Percentiles rank a stretch among this genome's conserved stretches.
These are phyloP conservation scores for Boletus vermiculosoides DNA, from an alignment of 768 basidiomycete genomes.

Conservation along the genomic window DNA sequence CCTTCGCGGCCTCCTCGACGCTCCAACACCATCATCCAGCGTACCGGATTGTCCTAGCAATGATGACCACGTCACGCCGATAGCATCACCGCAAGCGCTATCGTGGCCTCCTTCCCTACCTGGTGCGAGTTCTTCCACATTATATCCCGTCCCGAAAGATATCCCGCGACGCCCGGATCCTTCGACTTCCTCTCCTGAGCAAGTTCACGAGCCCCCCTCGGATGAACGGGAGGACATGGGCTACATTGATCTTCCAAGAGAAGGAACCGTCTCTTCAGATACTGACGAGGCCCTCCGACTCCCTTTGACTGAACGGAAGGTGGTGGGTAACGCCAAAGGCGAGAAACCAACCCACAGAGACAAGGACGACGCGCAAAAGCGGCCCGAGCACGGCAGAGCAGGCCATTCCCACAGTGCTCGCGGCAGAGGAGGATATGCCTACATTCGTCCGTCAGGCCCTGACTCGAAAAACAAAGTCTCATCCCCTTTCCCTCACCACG, in stretches of 20 bases:
- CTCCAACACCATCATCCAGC: neutral
- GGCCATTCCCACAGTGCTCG: too few species aligned
- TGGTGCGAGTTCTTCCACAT: neutral
- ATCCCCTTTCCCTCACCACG: conserved; percentile 94
- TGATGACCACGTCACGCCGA: neutral
- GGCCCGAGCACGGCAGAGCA: neutral
- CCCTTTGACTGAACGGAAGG: neutral
- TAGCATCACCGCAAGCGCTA: neutral
- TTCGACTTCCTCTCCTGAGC: neutral
- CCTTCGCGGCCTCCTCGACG: neutral
- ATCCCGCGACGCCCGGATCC: neutral
- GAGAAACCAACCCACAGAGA: neutral
- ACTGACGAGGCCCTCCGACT: neutral
- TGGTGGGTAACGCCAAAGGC: neutral
- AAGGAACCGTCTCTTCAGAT: neutral
- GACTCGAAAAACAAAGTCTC: conserved; percentile 39
- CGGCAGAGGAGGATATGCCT: neutral
- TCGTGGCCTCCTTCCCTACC: neutral
- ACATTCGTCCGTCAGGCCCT: neutral
- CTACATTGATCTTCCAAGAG: neutral
- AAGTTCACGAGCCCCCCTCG: neutral
- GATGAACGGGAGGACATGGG: neutral
- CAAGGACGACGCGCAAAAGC: neutral
- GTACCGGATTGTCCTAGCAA: neutral
- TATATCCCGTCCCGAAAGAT: too few species aligned